These are phyloP conservation scores for Acacia pycnantha DNA, from an alignment of 331 rosid species.

Conservation along the genomic window DNA sequence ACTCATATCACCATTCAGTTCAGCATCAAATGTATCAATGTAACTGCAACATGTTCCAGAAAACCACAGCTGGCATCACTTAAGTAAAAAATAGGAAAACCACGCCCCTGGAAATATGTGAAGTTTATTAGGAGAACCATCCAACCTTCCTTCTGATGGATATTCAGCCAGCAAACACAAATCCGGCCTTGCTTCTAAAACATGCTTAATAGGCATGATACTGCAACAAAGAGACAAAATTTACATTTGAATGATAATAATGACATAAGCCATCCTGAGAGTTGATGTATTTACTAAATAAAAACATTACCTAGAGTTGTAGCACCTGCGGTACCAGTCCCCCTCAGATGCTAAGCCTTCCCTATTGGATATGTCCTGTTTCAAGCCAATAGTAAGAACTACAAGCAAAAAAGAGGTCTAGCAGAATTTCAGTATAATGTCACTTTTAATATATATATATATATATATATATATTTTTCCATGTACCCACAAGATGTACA, in stretches of 20 bases:
- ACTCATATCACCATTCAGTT: slow-evolving; percentile 68
- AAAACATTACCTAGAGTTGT: slow-evolving; percentile 61
- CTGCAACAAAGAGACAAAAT: slow-evolving; percentile 51
- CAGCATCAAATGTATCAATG: slow-evolving; percentile 67
- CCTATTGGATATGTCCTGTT: slow-evolving; percentile 94
- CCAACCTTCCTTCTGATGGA: slow-evolving; percentile 94
- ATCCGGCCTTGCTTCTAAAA: slow-evolving; percentile 79
- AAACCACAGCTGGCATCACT: slow-evolving; percentile 20
- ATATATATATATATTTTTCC: slow-evolving; percentile 13
- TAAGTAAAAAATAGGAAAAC: not conserved
- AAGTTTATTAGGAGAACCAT: slow-evolving; percentile 11
- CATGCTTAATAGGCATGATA: slow-evolving; percentile 63
- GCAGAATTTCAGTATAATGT: slow-evolving; percentile 22
- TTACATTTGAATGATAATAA: slow-evolving; percentile 17
- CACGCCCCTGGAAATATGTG: not conserved
- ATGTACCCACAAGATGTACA: slow-evolving; percentile 77
- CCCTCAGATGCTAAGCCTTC: slow-evolving; percentile 96
- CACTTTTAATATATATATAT: not conserved
- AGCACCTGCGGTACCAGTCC: slow-evolving; percentile 90
- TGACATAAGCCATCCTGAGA: not conserved
- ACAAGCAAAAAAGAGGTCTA: slow-evolving; percentile 31
- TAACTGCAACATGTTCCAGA: slow-evolving; percentile 62
- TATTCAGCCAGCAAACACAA: slow-evolving; percentile 81
- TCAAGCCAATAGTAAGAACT: slow-evolving; percentile 33
- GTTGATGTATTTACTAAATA: slow-evolving; percentile 9